phyloP scores from a whole-genome alignment of 2,329 filamentous ascomycete species.

The Colletotrichum sidae region DNA sequence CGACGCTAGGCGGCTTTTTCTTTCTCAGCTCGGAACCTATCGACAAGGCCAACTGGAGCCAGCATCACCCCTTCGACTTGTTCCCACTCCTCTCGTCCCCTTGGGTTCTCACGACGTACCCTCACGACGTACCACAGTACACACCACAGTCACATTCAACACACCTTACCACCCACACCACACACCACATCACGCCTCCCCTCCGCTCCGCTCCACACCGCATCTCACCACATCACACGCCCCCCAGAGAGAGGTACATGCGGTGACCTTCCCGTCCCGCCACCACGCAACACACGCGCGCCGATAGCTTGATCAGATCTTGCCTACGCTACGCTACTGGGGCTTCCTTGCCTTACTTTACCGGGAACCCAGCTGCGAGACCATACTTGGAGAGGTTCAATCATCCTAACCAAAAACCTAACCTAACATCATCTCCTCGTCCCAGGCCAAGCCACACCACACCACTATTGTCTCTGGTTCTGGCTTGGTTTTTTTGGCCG shows the following conservation, averaged over 20 bases:
- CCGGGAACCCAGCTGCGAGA: slow-evolving; percentile 34
- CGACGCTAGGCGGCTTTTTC: slow-evolving; percentile 37
- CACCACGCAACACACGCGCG: slow-evolving; percentile 37
- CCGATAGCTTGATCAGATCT: slow-evolving; percentile 41
- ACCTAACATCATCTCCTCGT: slow-evolving; percentile 33
- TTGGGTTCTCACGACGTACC: too few species aligned
- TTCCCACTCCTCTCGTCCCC: not conserved
- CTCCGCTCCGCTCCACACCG: not conserved
- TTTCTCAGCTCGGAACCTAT: slow-evolving; percentile 30
- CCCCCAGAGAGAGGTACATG: slow-evolving; percentile 32
- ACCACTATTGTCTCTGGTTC: slow-evolving; percentile 32
- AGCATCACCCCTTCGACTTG: slow-evolving; percentile 16
- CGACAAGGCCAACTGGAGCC: slow-evolving; percentile 22
- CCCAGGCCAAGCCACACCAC: slow-evolving; percentile 36
- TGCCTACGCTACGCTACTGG: slow-evolving; percentile 3
- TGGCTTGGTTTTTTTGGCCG: slow-evolving; percentile 19
- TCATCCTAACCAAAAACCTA: slow-evolving; percentile 29
- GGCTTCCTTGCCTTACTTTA: not conserved
- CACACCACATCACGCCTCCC: slow-evolving; percentile 3
- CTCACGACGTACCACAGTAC: not conserved
- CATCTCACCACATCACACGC: not conserved
- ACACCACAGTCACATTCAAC: not conserved
- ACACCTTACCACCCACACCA: not conserved
- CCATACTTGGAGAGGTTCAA: slow-evolving; percentile 17
- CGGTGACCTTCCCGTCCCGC: slow-evolving; percentile 38